phyloP scores from a whole-genome alignment of 2,329 filamentous ascomycete species.

The Trichoderma polysporum region DNA sequence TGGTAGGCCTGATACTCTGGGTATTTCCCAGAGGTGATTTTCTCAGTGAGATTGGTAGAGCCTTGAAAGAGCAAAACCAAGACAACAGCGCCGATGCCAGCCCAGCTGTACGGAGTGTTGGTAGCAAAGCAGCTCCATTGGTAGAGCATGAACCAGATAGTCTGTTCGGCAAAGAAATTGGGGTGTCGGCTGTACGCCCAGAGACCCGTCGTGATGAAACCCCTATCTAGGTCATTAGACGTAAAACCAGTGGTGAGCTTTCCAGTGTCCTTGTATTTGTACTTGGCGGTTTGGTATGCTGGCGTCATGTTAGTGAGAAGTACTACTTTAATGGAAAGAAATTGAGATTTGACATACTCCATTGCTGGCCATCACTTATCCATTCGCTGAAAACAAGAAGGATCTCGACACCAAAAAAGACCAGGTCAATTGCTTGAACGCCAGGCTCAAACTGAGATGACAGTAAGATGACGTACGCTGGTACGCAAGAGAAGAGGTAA shows the following conservation, averaged over 20 bases:
- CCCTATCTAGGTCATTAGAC: constrained; percentile 79
- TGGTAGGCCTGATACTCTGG: constrained; percentile 85
- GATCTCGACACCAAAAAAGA: constrained; percentile 48
- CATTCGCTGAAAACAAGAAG: constrained; percentile 64
- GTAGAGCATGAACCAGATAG: constrained; percentile 85
- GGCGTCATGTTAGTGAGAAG: background rate
- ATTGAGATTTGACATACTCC: constrained; percentile 53
- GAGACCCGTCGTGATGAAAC: constrained; percentile 80
- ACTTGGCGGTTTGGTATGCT: constrained; percentile 82
- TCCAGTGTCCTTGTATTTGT: constrained; percentile 68
- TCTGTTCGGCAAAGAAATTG: constrained; percentile 91
- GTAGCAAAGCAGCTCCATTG: constrained; percentile 81
- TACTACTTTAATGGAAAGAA: background rate
- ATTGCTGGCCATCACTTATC: constrained; percentile 90
- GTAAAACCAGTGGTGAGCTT: constrained; percentile 65
- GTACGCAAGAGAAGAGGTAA: constrained; percentile 69
- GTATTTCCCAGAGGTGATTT: constrained; percentile 79
- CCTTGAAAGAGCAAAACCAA: constrained; percentile 84
- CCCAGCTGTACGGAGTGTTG: constrained; percentile 74
- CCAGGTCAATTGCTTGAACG: constrained; percentile 46
- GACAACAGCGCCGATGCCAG: constrained; percentile 63
- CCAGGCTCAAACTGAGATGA: constrained; percentile 61
- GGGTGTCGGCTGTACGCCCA: constrained; percentile 90
- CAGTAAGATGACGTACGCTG: constrained; percentile 81
- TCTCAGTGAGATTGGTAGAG: constrained; percentile 85